Conservation (phyloP, 495 filamentous ascomycete genomes). For the Lasiosphaeris hirsuta region DNA sequence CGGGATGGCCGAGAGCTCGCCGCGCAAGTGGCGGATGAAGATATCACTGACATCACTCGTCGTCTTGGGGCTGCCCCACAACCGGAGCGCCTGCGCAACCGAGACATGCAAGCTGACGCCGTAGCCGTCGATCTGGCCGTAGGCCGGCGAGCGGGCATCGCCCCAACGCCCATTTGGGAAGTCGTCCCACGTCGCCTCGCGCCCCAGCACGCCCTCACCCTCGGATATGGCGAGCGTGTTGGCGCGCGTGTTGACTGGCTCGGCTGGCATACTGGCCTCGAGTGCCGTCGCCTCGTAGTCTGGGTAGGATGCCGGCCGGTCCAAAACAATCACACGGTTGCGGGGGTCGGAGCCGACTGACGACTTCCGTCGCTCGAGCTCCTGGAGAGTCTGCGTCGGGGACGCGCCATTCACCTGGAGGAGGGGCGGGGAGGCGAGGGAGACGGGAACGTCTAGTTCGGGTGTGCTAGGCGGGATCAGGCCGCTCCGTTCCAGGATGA, state of each 20-base stretch:
- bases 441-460: constrained; percentile 37
- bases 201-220: constrained; percentile 81
- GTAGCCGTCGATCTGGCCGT: constrained; percentile 93
- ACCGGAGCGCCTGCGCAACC: constrained; percentile 66
- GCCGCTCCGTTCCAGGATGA: constrained; percentile 81
- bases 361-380: constrained; percentile 36
- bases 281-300: constrained; percentile 64
- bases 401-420: constrained; percentile 33
- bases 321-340: constrained; percentile 79
- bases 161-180: constrained; percentile 98
- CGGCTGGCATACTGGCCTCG: constrained; percentile 61
- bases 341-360: constrained; percentile 64
- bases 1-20: constrained; percentile 72
- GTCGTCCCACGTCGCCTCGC: constrained; percentile 98
- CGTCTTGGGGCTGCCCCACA: constrained; percentile 78
- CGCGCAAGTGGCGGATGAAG: constrained; percentile 76
- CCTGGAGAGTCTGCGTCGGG: constrained; percentile 16
- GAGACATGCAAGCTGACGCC: constrained; percentile 86
- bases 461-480: constrained; percentile 65
- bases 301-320: constrained; percentile 45
- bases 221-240: constrained; percentile 90
- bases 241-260: constrained; percentile 60
- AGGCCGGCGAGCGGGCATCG: constrained; percentile 84
- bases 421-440: constrained; percentile 37
- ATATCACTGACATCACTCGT: constrained; percentile 67